phyloP scores from a whole-genome alignment of 306 rosid species.

The Fagus crenata region DNA sequence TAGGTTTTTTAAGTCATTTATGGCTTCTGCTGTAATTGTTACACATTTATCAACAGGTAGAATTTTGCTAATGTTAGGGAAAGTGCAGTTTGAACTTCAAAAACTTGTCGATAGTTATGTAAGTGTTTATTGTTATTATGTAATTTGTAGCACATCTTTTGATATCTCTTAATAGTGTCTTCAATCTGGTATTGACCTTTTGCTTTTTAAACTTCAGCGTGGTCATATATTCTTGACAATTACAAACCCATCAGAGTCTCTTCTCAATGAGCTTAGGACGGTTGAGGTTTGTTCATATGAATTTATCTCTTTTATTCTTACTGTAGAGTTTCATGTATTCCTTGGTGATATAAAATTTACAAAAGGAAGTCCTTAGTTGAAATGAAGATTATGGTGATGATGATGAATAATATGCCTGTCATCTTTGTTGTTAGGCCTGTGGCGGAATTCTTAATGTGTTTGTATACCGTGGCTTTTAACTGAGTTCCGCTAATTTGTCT shows the following conservation, averaged over 20 bases:
- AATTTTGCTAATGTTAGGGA: constrained; percentile 68
- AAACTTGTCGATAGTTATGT: constrained; percentile 81
- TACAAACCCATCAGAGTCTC: constrained; percentile 87
- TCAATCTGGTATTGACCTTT: constrained; percentile 30
- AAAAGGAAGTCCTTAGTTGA: background rate
- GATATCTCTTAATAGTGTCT: constrained; percentile 11
- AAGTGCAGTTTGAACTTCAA: constrained; percentile 76
- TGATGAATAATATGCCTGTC: background rate
- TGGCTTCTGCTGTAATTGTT: constrained; percentile 33
- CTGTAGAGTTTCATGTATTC: background rate
- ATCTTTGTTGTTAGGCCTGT: background rate
- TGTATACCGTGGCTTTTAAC: background rate
- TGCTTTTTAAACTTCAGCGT: constrained; percentile 59
- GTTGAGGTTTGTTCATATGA: constrained; percentile 70
- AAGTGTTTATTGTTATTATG: constrained; percentile 41
- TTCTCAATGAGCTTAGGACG: constrained; percentile 81
- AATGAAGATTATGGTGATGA: background rate
- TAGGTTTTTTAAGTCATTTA: constrained; percentile 34
- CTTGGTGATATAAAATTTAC: background rate
- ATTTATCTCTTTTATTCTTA: constrained; percentile 9
- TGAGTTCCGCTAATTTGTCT: background rate
- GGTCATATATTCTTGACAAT: constrained; percentile 65
- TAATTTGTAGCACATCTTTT: constrained; percentile 26
- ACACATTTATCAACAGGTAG: constrained; percentile 53
- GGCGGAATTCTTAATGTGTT: background rate